phyloP scores from a whole-genome alignment of 805 yeast species.

The Maudiozyma pseudohumilis region DNA sequence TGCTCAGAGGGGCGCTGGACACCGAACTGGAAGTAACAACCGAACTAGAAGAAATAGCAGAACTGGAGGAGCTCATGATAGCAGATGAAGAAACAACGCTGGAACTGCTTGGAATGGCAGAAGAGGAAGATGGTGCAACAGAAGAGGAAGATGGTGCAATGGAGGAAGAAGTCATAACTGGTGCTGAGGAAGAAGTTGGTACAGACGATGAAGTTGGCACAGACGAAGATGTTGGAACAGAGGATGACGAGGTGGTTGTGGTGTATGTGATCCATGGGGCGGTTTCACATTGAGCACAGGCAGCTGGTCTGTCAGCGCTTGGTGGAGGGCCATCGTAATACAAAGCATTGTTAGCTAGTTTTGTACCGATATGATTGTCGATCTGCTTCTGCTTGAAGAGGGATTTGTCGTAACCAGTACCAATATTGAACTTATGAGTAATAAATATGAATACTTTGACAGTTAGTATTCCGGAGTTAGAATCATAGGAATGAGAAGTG shows the following conservation, averaged over 20 bases:
- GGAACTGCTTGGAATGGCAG: constrained; percentile 27
- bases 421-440: constrained; percentile 8
- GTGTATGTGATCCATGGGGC: constrained; percentile 7
- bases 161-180: not conserved
- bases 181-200: not conserved
- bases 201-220: not conserved
- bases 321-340: constrained; percentile 4
- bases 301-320: constrained; percentile 1
- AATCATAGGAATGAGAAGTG: constrained; percentile 4
- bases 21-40: constrained; percentile 68
- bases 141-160: not conserved
- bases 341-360: constrained; percentile 6
- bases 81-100: constrained; percentile 34
- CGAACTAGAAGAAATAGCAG: constrained; percentile 38
- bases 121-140: constrained; percentile 15
- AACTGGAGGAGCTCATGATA: constrained; percentile 44
- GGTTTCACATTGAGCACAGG: constrained; percentile 4
- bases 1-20: too few species aligned
- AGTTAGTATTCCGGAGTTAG: constrained; percentile 8
- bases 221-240: not conserved
- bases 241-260: not conserved
- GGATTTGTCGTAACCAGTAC: constrained; percentile 8
- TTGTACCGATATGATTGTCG: constrained; percentile 3
- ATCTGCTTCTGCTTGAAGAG: constrained; percentile 1
- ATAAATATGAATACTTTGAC: constrained; percentile 2